Percentiles rank a stretch among this genome's conserved stretches.
phyloP scores from a whole-genome alignment of 1,139 yeast genomes.

The Pichia cactophila region DNA sequence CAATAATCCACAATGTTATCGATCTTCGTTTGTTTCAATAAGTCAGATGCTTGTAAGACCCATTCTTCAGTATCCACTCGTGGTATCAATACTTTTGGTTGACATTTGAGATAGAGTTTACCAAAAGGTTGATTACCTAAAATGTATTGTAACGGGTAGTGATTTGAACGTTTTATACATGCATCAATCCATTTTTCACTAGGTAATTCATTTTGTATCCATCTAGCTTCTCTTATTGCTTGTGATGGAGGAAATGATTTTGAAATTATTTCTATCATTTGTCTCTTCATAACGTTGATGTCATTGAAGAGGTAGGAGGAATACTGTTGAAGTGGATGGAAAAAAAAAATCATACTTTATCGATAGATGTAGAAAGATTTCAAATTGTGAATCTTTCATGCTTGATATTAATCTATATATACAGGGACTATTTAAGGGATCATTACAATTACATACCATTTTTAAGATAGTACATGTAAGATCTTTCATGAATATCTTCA shows the following conservation, averaged over 20 bases:
- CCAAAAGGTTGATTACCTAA: constrained; percentile 88
- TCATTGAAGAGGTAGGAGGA: not conserved
- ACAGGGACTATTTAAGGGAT: not conserved
- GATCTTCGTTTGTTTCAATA: constrained; percentile 18
- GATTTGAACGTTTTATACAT: constrained; percentile 34
- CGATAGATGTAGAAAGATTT: too few relatives aligned
- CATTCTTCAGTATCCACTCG: constrained; percentile 97
- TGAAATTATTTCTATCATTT: constrained; percentile 3
- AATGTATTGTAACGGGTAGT: constrained; percentile 74
- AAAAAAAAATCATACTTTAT: too few relatives aligned
- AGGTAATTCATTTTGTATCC: constrained; percentile 40
- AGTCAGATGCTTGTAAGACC: constrained; percentile 40
- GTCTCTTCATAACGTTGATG: not conserved
- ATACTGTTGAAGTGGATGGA: too few relatives aligned
- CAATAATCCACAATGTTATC: constrained; percentile 59
- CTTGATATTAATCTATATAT: not conserved
- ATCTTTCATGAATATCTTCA: constrained; percentile 80
- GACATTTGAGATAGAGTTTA: constrained; percentile 48
- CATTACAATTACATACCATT: constrained; percentile 47
- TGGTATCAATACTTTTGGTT: constrained; percentile 70
- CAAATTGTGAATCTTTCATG: not conserved
- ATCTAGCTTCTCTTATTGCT: constrained; percentile 39
- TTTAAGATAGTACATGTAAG: constrained; percentile 89
- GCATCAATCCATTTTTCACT: constrained; percentile 26
- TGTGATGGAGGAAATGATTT: constrained; percentile 19